Evolutionary conservation across 2,329 filamentous ascomycete genomes (phyloP), one percentile per base, ranked within the genome.

Genomic region (Colletotrichum shisoi): DNA sequence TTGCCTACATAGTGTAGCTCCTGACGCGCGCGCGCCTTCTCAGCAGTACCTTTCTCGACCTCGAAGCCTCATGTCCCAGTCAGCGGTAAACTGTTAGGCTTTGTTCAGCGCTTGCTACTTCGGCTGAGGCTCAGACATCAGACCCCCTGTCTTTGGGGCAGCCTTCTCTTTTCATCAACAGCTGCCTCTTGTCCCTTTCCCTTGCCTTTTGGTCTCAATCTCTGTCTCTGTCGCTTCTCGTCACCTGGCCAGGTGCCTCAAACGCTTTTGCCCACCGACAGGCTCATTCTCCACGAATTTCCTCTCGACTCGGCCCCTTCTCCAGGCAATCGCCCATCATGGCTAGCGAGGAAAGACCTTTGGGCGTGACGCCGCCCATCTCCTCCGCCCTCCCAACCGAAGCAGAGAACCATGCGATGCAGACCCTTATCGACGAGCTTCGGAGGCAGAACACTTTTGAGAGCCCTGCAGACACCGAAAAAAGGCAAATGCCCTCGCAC

Each of bases 391-490:
- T 93, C 27, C 95, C 95, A 4, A 95, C 91, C 1, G 85, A 90
- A 62, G 81, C 85, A 44, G 94, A 99, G 77, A 86, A 90, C 63
- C 85, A 89, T 70, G 87, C 91, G 57, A 96, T 92, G 73, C 89
- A 93, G 71, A 84, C 89, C 63, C 85, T 99, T 51, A 86, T 97
- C 63, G 88, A 91, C 63, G 94, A 97, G 79, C 82, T 99, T 69
- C 93, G 93, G 76, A 84, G 84, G 46, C 92, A 97, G 79, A 94
- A 96, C 79, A 97, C 95, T 59, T 99, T 97, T 73, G 95, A 98
- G 79, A 88, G 87, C 59, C 85, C 88, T 15, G 85, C 91, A 49
- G 95, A 96, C 76, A 96, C 92, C 3, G 86, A 92, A 70, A 93
- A 91, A 77, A 90, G 94, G 92, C 92, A 79, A 69, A 78, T 66